These are phyloP conservation scores for Claviceps sp. DNA, from an alignment of 2,329 filamentous ascomycete genomes.

Conservation along the genomic window DNA sequence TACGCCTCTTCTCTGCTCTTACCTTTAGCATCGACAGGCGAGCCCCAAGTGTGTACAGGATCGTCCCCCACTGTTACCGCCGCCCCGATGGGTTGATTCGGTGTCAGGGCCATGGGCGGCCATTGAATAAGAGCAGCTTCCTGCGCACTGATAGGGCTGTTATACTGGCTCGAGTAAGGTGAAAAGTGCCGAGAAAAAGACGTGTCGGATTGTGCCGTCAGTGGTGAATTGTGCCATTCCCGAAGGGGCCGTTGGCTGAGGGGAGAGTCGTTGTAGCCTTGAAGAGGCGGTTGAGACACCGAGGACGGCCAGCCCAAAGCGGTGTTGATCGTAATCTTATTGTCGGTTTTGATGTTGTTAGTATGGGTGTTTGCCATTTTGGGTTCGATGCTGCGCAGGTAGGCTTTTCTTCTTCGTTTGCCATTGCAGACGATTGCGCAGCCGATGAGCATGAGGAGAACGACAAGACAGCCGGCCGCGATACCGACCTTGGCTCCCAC, in stretches of 20 bases:
- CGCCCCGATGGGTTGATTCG: conserved; percentile 8
- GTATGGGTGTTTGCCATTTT: conserved; percentile 10
- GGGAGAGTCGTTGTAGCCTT: conserved; percentile 30
- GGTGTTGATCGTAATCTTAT: background rate
- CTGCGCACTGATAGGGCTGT: conserved; percentile 38
- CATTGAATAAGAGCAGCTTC: conserved; percentile 23
- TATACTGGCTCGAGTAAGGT: conserved; percentile 47
- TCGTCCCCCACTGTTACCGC: no score
- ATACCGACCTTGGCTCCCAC: conserved; percentile 46
- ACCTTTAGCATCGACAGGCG: conserved; percentile 23
- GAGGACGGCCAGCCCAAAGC: no score
- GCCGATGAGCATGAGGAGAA: conserved; percentile 34
- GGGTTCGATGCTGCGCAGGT: conserved; percentile 33
- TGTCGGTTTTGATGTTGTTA: background rate
- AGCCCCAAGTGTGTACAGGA: no score
- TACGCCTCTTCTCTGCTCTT: conserved; percentile 30
- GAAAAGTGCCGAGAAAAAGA: conserved; percentile 37
- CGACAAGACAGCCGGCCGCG: conserved; percentile 34
- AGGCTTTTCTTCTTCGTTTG: conserved; percentile 39
- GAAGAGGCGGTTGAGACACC: conserved; percentile 12
- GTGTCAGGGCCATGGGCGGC: conserved; percentile 16
- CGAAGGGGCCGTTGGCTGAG: conserved; percentile 37
- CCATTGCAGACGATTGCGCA: conserved; percentile 43
- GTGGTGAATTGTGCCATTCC: conserved; percentile 40
- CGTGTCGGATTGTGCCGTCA: conserved; percentile 27